These are phyloP conservation scores for Pyrrhoderma noxium DNA, from an alignment of 1,284 basidiomycete species.

Conservation along the genomic window DNA sequence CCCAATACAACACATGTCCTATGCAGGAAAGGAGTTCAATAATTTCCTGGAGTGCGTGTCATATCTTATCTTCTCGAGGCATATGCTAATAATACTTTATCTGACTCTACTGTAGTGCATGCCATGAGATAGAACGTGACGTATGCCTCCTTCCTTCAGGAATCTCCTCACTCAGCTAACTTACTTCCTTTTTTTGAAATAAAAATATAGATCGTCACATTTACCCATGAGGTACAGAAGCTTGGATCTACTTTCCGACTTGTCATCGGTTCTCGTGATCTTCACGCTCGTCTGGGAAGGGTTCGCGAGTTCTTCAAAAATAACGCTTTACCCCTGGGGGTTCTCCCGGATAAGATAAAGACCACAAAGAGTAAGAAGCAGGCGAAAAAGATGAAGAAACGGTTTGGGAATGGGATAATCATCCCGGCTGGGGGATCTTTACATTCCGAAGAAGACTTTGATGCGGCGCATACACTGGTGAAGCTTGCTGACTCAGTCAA, in stretches of 20 bases:
- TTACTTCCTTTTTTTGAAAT: no score
- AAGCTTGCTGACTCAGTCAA: constrained; percentile 9
- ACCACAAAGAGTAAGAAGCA: constrained; percentile 9
- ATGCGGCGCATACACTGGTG: not conserved
- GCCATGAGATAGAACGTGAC: constrained; percentile 8
- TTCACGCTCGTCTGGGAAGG: not conserved
- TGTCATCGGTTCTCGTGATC: constrained; percentile 6
- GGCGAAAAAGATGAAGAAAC: constrained; percentile 8
- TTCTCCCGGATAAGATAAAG: constrained; percentile 8
- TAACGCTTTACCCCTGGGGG: constrained; percentile 5
- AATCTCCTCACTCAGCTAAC: not conserved
- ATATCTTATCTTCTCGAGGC: not conserved
- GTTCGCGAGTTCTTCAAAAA: constrained; percentile 12
- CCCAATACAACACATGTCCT: not conserved
- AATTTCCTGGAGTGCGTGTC: constrained; percentile 10
- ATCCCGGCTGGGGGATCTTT: constrained; percentile 2
- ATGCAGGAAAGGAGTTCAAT: constrained; percentile 9
- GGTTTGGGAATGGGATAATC: constrained; percentile 1
- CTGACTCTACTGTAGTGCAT: not conserved
- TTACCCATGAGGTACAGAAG: constrained; percentile 14
- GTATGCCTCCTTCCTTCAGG: not conserved
- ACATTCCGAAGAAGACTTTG: constrained; percentile 1
- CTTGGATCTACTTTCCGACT: constrained; percentile 14
- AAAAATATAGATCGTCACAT: constrained; percentile 11
- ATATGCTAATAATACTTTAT: not conserved